Evolutionary conservation across 352 stramenopile genomes (phyloP), one percentile per base, ranked within the genome.

Genomic region (Phytophthora hybrid): DNA sequence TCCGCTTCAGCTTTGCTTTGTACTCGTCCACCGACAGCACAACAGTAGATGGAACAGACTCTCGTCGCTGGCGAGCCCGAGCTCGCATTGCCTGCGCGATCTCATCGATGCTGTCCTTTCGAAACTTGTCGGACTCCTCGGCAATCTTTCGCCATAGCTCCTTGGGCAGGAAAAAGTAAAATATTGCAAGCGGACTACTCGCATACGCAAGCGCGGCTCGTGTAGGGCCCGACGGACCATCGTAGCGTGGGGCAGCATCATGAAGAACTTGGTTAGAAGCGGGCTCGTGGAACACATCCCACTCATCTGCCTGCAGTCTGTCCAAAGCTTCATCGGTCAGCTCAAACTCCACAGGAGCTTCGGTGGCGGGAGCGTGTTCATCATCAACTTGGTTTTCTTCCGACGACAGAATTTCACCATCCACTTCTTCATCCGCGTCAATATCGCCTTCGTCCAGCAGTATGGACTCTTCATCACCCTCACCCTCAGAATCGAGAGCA

Each of bases 21-120:
- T 54, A 44, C 51, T 55, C 60, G 1, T 66, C 60, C 9, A 66
- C 47, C 10, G 49, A 67, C 0, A 53, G 19, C 51, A 61, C 61
- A 4, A 68, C 32, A 4, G 61, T 61, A 2, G 51, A 56, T 23
- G 51, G 49, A 0, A 13, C 29, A 13, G 49, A 41, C 51, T 61
- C 61, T 37, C 37, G 49, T 47, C 62, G 41, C 18, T 31, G 29
- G 6, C 53, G 39, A 29, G 51, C 52, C 11, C 53, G 34, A 14
- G 47, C 37, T 31, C 37, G 10, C 37, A 44, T 44, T 16, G 1
- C 9, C 37, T 44, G 37, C 37, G 37, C 37, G 37, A 44, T 44
- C 37, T 11, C 37, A 14, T 44, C 11, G 14, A 44, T 44, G 37
- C 37, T 44, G 3, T 44, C 37, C 4, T 14, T 16, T 7, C 37